Conservation (phyloP, 208 protist genomes). For the Leishmania mexicana region DNA sequence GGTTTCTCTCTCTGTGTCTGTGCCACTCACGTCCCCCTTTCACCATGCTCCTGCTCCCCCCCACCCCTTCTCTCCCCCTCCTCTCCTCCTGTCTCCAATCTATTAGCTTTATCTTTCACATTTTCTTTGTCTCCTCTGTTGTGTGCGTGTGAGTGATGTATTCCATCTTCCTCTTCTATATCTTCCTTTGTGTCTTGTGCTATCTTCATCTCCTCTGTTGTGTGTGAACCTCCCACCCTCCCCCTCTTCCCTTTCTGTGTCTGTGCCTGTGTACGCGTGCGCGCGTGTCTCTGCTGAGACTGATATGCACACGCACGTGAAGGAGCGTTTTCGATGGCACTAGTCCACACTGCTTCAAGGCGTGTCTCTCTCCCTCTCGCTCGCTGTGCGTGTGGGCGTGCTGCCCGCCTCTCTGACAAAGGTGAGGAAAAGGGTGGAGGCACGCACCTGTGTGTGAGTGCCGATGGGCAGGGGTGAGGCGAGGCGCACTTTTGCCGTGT, state of each 20-base stretch:
- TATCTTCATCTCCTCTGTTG: background rate
- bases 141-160: slow-evolving; percentile 9
- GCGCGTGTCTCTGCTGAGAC: background rate
- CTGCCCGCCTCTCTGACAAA: background rate
- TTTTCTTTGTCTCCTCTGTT: slow-evolving; percentile 3
- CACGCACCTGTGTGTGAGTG: background rate
- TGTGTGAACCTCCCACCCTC: background rate
- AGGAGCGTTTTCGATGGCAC: background rate
- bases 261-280: background rate
- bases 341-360: background rate
- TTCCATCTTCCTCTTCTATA: background rate
- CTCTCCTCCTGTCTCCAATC: background rate
- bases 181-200: background rate
- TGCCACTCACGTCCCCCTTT: background rate
- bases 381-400: background rate
- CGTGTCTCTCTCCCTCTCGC: background rate
- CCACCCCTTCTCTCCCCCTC: background rate
- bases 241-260: background rate
- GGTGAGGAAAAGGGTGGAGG: background rate
- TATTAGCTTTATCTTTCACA: background rate
- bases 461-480: background rate
- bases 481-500: background rate
- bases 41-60: background rate
- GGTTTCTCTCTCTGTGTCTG: background rate
- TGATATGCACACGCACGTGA: background rate